Base-by-base conservation (phyloP, 495 filamentous ascomycete genomes). In the Sphaerosporella brunnea region DNA sequence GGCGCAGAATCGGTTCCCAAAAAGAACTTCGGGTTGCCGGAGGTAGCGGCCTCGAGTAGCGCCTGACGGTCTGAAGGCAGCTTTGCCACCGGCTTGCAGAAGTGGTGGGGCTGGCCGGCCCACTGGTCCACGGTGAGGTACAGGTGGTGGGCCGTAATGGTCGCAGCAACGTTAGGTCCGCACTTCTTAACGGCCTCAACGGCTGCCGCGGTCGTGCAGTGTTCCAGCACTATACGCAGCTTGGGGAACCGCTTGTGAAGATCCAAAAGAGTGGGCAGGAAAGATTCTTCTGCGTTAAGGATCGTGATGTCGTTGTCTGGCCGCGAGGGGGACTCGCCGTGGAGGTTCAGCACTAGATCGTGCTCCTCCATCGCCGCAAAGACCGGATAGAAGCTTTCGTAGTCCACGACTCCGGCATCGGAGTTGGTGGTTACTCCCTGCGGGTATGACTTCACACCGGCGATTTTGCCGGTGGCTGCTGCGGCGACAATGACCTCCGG, bases 51-150 rank as follows among this genome's bases (percentile, higher is more conserved):
- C 37, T 72, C 70, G 48, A 93, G 64, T 43, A 93, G 70, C 4
- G 84, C 82, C 13, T 74, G 71, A 5, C 87, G 73, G 58, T 93
- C 87, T 15, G 70, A 69, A 2, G 83, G 78, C 11, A 63, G 63
- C 58, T 86, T 85, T 46, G 82, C 78, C 28, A 82, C 74, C 10
- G 81, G 84, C 65, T 93, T 93, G 71, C 86, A 93, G 69, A 84
- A 92, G 56, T 73, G 76, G 68, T 83, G 80, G 30, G 80, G 73
- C 52, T 92, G 80, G 47, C 75, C 75, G 0, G 73, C 73, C 68
- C 76, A 80, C 51, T 82, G 75, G 51, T 93, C 82, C 13, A 81
- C 75, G 24, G 79, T 80, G 21, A 93, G 68, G 50, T 71, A 83
- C 10, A 93, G 64, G 53, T 92, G 86, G 59, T 93, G 85, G 18